Percentiles rank a stretch among this genome's conserved stretches.
phyloP scores from a whole-genome alignment of 768 basidiomycete species.

The Trametes elegans region DNA sequence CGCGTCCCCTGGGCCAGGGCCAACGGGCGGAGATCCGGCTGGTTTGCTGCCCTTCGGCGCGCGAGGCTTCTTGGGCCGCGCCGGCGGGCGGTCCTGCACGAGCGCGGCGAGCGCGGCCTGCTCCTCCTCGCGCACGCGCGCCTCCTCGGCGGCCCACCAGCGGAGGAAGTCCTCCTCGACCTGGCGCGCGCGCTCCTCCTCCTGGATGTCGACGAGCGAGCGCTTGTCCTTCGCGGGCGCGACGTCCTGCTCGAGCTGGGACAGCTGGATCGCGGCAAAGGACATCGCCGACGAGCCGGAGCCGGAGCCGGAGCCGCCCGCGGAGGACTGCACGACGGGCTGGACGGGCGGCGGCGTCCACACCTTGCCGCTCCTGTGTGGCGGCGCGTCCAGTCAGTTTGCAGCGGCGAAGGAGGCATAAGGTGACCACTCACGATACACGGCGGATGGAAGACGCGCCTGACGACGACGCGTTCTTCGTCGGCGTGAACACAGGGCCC shows the following conservation, averaged over 20 bases:
- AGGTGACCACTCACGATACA: slow-evolving; percentile 45
- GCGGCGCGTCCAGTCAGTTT: not conserved
- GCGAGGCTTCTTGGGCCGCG: slow-evolving; percentile 11
- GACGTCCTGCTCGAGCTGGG: slow-evolving; percentile 58
- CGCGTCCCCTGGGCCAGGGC: not conserved
- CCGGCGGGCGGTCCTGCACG: not conserved
- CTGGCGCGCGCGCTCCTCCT: slow-evolving; percentile 68
- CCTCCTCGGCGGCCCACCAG: slow-evolving; percentile 90
- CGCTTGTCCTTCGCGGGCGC: slow-evolving; percentile 48
- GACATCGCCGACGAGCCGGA: too few relatives aligned
- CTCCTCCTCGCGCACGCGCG: slow-evolving; percentile 56
- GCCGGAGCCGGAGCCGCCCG: slow-evolving; percentile 27
- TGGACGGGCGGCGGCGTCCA: slow-evolving; percentile 63
- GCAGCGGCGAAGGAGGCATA: not conserved
- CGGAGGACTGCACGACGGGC: slow-evolving; percentile 37
- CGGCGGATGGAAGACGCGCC: slow-evolving; percentile 37
- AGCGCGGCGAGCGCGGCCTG: slow-evolving; percentile 11
- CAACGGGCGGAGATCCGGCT: not conserved
- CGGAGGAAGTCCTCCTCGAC: slow-evolving; percentile 78
- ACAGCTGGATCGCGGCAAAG: slow-evolving; percentile 80
- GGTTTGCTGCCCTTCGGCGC: slow-evolving; percentile 4
- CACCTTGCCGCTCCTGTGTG: slow-evolving; percentile 46
- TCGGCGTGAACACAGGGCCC: slow-evolving; percentile 66
- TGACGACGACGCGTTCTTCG: slow-evolving; percentile 39
- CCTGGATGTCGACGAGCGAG: slow-evolving; percentile 80